Evolutionary conservation across 2,329 filamentous ascomycete genomes (phyloP), one percentile per base, ranked within the genome.

Genomic region (Neocatenulostroma microsporum): DNA sequence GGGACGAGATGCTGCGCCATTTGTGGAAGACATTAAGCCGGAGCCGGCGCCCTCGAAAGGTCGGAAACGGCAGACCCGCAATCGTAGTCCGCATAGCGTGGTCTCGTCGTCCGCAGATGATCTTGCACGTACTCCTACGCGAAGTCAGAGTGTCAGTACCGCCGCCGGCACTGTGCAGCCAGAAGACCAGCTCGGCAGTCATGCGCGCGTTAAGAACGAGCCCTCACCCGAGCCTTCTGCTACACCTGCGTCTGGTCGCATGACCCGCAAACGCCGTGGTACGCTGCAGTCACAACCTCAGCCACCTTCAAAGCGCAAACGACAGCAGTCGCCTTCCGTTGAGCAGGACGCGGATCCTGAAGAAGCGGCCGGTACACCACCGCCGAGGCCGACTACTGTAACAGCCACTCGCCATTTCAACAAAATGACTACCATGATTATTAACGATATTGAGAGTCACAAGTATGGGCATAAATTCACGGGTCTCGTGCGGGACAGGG

Each of bases 401-500:
- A 49, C 64, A 8, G 68, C 65, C 5, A 62, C 61, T 6, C 64
- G 69, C 14, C 69, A 72, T 42, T 72, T 73, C 43, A 57, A 58
- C 19, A 64, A 66, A 34, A 67, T 66, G 45, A 64, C 63, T 9
- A 53, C 60, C 11, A 62, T 68, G 2, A 61, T 73, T 34, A 68
- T 73, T 60, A 66, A 71, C 43, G 68, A 71, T 39, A 69, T 73
- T 36, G 53, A 54, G 4, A 64, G 64, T 11, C 68, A 73, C 54
- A 72, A 71, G 48, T 64, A 72, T 41, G 70, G 67, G 9, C 63
- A 64, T 0, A 63, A 67, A n/a, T 73, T 73, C 49, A 62, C 62
- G 9, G 59, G 60, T 1, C 66, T 69, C 1, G 67, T 73, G 10
- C 63, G 63, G 20, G 64, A 68, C 14, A 68, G 64, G 36, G 64